These are phyloP conservation scores for Hibiscus syriacus DNA, from an alignment of 345 rosid species.

Conservation along the genomic window DNA sequence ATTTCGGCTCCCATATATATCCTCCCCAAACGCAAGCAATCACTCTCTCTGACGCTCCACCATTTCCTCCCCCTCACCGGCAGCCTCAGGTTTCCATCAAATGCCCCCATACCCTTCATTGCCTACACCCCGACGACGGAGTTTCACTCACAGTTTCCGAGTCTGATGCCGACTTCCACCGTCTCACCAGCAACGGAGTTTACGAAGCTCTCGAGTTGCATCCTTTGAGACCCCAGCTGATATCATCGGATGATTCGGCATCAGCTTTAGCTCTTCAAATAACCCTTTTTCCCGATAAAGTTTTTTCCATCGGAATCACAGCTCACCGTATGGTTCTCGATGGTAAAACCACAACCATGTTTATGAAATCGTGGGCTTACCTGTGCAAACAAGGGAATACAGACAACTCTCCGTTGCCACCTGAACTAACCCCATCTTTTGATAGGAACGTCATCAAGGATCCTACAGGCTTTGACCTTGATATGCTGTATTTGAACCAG, in stretches of 20 bases:
- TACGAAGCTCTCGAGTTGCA: conserved; percentile 20
- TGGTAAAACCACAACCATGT: conserved; percentile 14
- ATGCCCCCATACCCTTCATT: conserved; percentile 12
- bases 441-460: conserved; percentile 14
- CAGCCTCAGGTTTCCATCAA: conserved; percentile 9
- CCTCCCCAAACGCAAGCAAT: conserved; percentile 25
- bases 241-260: conserved; percentile 15
- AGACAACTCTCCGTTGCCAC: background rate
- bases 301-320: conserved; percentile 27
- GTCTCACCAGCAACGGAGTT: conserved; percentile 15
- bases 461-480: conserved; percentile 5
- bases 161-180: conserved; percentile 19
- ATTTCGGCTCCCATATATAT: conserved; percentile 10
- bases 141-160: conserved; percentile 36
- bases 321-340: conserved; percentile 26
- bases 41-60: conserved; percentile 20
- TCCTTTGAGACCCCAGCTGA: conserved; percentile 26
- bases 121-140: conserved; percentile 17
- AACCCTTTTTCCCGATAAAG: conserved; percentile 26
- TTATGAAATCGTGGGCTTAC: conserved; percentile 37
- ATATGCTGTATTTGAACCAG: background rate
- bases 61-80: conserved; percentile 29
- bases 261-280: conserved; percentile 20
- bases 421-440: no score
- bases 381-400: conserved; percentile 6